These are phyloP conservation scores for Echeveria elegans DNA, from an alignment of 164 flowering plant species.

Conservation along the genomic window DNA sequence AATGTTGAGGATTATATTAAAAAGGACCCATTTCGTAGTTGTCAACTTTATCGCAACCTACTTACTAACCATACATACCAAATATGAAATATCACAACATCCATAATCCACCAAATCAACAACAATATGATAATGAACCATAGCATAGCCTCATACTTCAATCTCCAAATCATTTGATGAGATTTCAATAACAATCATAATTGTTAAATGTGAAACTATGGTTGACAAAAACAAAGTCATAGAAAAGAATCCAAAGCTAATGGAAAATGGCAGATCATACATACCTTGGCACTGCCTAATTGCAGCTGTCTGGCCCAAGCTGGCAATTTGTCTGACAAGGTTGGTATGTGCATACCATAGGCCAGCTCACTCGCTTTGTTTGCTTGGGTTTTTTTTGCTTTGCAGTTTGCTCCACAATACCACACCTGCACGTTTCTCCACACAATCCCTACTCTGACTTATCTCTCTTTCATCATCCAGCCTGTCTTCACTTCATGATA, in stretches of 20 bases:
- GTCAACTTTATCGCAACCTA: background rate
- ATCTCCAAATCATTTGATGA: background rate
- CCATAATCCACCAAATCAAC: slow-evolving; percentile 1
- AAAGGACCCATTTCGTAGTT: background rate
- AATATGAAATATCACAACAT: background rate
- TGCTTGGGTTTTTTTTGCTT: background rate
- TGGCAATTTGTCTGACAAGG: slow-evolving; percentile 2
- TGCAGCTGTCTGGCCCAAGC: background rate
- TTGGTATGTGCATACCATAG: background rate
- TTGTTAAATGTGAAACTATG: too few species aligned
- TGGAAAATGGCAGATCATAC: background rate
- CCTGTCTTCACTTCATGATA: background rate
- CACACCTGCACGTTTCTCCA: slow-evolving; percentile 9
- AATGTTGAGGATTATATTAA: too few species aligned
- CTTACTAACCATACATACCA: background rate
- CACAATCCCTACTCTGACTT: background rate
- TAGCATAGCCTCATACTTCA: background rate
- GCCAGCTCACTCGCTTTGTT: slow-evolving; percentile 4
- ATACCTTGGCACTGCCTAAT: background rate
- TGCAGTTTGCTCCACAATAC: background rate
- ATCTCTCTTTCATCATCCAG: background rate
- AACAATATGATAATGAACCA: background rate
- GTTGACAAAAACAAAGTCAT: slow-evolving; percentile 1
- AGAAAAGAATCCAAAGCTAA: slow-evolving; percentile 4
- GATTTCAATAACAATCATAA: background rate